Percentiles rank a stretch among this genome's conserved stretches.
Conservation (phyloP, 2,329 filamentous ascomycete genomes). For the Arachnopeziza araneosa region DNA sequence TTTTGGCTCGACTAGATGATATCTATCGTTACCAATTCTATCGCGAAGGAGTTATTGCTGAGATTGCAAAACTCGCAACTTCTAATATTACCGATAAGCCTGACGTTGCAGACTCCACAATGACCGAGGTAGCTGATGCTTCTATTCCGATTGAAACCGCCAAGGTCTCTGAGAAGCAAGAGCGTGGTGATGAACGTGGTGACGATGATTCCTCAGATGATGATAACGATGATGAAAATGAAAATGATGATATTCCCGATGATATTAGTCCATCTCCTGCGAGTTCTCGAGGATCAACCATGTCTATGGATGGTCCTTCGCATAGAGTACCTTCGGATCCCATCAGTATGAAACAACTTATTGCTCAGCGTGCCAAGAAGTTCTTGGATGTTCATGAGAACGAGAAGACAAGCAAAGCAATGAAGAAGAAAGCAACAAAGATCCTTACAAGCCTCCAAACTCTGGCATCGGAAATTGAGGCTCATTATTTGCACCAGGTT, state of each 20-base stretch:
- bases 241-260: slow-evolving; percentile 49
- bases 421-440: slow-evolving; percentile 72
- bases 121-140: slow-evolving; percentile 13
- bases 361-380: slow-evolving; percentile 69
- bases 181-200: slow-evolving; percentile 28
- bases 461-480: slow-evolving; percentile 66
- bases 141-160: slow-evolving; percentile 29
- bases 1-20: slow-evolving; percentile 75
- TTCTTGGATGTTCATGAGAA: slow-evolving; percentile 82
- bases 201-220: slow-evolving; percentile 48
- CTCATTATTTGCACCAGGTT: slow-evolving; percentile 58
- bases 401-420: slow-evolving; percentile 61
- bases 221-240: slow-evolving; percentile 43
- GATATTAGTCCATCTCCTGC: slow-evolving; percentile 30
- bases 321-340: slow-evolving; percentile 42
- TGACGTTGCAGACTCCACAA: slow-evolving; percentile 13
- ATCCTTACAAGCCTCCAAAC: slow-evolving; percentile 69
- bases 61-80: slow-evolving; percentile 76
- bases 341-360: slow-evolving; percentile 63
- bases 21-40: slow-evolving; percentile 97
- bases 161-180: slow-evolving; percentile 27
- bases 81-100: slow-evolving; percentile 15
- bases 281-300: slow-evolving; percentile 58
- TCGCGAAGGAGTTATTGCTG: slow-evolving; percentile 88
- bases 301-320: slow-evolving; percentile 54